Evolutionary conservation across 1,284 basidiomycete genomes (phyloP).

Genomic region (Quambalaria eucalypti): DNA sequence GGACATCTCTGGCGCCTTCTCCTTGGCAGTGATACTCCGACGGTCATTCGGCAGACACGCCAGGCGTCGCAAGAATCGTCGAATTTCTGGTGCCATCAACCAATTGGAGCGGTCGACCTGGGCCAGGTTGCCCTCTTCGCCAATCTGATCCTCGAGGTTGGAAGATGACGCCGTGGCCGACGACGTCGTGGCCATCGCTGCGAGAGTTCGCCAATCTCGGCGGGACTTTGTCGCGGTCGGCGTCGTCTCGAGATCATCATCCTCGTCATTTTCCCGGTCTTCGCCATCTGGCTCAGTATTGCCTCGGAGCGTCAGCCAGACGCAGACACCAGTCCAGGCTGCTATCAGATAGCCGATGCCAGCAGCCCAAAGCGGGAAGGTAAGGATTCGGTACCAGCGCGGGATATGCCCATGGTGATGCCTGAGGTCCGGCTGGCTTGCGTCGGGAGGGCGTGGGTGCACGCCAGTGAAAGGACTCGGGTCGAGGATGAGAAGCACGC

Average conservation of each 20-base stretch:
- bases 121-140: neutral
- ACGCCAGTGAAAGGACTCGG: slow-evolving; percentile 17
- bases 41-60: no score
- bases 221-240: no score
- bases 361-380: slow-evolving; percentile 25
- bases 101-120: neutral
- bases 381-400: slow-evolving; percentile 25
- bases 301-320: slow-evolving; percentile 31
- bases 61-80: neutral
- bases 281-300: slow-evolving; percentile 28
- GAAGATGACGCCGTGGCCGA: no score
- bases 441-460: slow-evolving; percentile 6
- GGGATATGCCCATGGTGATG: no score
- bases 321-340: slow-evolving; percentile 30
- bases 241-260: no score
- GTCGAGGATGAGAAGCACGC: slow-evolving; percentile 17
- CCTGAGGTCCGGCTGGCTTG: no score
- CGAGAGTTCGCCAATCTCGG: no score
- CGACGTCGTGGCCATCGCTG: no score
- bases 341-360: slow-evolving; percentile 31
- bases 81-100: neutral
- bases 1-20: no score
- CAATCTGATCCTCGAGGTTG: no score
- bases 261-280: no score
- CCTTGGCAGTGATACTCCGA: no score